These are phyloP conservation scores for Pseudogymnoascus sp. DNA, from an alignment of 2,329 filamentous ascomycete genomes.

Conservation along the genomic window DNA sequence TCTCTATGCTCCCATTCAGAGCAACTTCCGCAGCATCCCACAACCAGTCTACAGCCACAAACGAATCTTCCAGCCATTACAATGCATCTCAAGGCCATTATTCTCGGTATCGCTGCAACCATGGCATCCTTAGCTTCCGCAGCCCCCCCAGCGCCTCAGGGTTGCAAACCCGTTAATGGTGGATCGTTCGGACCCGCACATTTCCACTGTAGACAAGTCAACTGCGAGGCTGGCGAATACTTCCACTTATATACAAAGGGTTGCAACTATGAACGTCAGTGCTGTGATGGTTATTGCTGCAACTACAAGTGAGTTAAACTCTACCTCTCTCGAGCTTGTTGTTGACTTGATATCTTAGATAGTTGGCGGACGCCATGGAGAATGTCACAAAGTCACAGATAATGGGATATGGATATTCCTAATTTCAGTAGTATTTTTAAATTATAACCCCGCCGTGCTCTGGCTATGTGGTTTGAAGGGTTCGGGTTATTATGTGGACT, in stretches of 20 bases:
- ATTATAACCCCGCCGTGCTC: not conserved
- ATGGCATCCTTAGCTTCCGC: not conserved
- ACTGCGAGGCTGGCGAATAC: not conserved
- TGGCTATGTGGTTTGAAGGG: not conserved
- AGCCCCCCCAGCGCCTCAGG: not conserved
- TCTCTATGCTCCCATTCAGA: not conserved
- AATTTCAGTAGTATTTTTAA: not conserved
- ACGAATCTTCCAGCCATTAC: not conserved
- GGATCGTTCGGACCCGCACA: not conserved
- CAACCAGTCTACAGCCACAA: not conserved
- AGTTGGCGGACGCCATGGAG: not conserved
- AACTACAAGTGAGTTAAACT: not conserved
- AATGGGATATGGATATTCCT: not conserved
- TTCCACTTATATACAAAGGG: not conserved
- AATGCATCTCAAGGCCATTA: not conserved
- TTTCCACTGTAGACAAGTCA: not conserved
- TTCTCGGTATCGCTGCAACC: not conserved
- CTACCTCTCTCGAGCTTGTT: not conserved
- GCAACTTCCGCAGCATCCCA: not conserved
- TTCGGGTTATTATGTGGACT: not conserved
- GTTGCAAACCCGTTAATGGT: not conserved
- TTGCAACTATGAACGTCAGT: not conserved
- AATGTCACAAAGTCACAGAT: not conserved
- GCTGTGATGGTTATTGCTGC: not conserved
- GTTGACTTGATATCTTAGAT: not conserved